Evolutionary conservation across 129 eudicot genomes (phyloP).

Genomic region (Lactuca saligna): DNA sequence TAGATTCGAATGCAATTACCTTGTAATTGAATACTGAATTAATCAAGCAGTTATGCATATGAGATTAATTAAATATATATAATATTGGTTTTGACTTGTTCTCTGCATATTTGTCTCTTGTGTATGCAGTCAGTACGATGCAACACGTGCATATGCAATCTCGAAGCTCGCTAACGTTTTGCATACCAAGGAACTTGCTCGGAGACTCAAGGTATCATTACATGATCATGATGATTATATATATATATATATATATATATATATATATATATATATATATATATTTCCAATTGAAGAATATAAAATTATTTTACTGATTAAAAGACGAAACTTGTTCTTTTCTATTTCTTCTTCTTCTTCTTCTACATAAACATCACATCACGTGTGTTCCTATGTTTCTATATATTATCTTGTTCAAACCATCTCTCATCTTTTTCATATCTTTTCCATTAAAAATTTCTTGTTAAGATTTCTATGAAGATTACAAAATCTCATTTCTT

Average conservation of each 20-base stretch:
- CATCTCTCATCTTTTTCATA: background rate
- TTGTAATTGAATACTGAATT: background rate
- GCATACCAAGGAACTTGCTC: conserved; percentile 93
- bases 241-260: too few relatives aligned
- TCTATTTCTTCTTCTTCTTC: conserved; percentile 1
- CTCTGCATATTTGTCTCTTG: conserved; percentile 28
- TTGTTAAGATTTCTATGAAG: too few relatives aligned
- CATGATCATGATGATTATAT: background rate
- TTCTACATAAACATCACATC: background rate
- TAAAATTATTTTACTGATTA: conserved; percentile 4
- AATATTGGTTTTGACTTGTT: conserved; percentile 21
- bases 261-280: too few relatives aligned
- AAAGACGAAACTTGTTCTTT: background rate
- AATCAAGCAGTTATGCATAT: background rate
- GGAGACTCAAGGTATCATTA: conserved; percentile 43
- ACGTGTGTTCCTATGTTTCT: background rate
- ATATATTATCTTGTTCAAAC: background rate
- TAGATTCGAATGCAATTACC: background rate
- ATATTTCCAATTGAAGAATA: conserved; percentile 12
- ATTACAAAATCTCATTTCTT: background rate
- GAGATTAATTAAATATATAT: background rate
- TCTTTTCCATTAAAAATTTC: background rate
- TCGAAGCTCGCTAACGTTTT: conserved; percentile 96
- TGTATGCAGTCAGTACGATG: conserved; percentile 62
- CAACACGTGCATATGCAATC: conserved; percentile 97